Evolutionary conservation across 2,329 filamentous ascomycete species (phyloP).

Genomic region (Tolypocladium paradoxum): DNA sequence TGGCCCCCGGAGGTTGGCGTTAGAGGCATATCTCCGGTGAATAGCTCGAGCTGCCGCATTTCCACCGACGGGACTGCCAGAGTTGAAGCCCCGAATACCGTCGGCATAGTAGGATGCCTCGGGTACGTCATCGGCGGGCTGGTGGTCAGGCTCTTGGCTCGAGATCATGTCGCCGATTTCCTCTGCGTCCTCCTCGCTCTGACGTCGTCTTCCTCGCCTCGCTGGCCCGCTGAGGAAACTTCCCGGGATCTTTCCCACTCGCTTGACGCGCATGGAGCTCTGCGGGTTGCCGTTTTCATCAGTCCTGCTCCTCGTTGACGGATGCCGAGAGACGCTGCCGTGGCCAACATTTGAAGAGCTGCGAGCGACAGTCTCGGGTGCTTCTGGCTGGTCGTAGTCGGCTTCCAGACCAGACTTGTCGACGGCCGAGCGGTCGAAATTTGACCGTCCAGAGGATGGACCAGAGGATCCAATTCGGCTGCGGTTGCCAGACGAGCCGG

Average conservation of each 20-base stretch:
- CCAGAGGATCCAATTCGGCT: slow-evolving; percentile 25
- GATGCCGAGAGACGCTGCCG: slow-evolving; percentile 42
- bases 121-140: slow-evolving; percentile 25
- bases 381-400: slow-evolving; percentile 36
- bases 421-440: slow-evolving; percentile 19
- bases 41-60: slow-evolving; percentile 31
- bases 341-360: slow-evolving; percentile 34
- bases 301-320: slow-evolving; percentile 38
- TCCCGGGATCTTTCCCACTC: slow-evolving; percentile 63
- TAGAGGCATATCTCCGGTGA: slow-evolving; percentile 28
- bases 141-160: slow-evolving; percentile 31
- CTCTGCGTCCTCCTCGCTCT: slow-evolving; percentile 56
- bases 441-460: slow-evolving; percentile 24
- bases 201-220: slow-evolving; percentile 57
- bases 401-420: slow-evolving; percentile 26
- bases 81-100: slow-evolving; percentile 37
- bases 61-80: slow-evolving; percentile 47
- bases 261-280: slow-evolving; percentile 67
- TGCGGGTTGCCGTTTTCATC: slow-evolving; percentile 57
- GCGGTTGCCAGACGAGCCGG: slow-evolving; percentile 38
- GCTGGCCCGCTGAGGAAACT: slow-evolving; percentile 73
- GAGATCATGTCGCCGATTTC: slow-evolving; percentile 27
- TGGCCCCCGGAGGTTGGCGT: slow-evolving; percentile 22
- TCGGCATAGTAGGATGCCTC: slow-evolving; percentile 34
- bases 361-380: slow-evolving; percentile 37